Percentiles rank a stretch among this genome's conserved stretches.
Conservation (phyloP, 371 early-diverging fungal genomes). For the Mucor piriformis region DNA sequence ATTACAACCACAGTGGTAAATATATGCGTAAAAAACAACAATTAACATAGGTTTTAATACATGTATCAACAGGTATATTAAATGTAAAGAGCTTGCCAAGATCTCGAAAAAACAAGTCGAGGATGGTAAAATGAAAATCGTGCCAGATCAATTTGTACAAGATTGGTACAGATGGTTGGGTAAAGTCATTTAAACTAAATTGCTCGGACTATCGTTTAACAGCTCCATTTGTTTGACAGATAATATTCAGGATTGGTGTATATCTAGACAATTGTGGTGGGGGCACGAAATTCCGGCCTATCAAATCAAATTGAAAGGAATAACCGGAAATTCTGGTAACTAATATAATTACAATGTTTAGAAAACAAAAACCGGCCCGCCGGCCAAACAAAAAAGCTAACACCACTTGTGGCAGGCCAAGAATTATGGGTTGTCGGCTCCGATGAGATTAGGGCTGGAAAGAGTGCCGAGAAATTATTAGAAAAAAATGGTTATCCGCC, state of each 20-base stretch:
- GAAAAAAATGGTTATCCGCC: slow-evolving; percentile 30
- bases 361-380: slow-evolving; percentile 3
- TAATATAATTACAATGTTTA: background rate
- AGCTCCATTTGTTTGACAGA: slow-evolving; percentile 40
- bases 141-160: slow-evolving; percentile 80
- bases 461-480: slow-evolving; percentile 46
- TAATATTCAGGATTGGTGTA: slow-evolving; percentile 98
- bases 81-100: slow-evolving; percentile 81
- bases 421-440: slow-evolving; percentile 77
- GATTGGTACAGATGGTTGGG: slow-evolving; percentile 97
- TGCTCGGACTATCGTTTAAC: background rate
- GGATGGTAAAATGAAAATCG: slow-evolving; percentile 71
- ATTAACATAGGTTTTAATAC: background rate
- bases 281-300: slow-evolving; percentile 99
- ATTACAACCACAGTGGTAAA: slow-evolving; percentile 98
- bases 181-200: slow-evolving; percentile 29
- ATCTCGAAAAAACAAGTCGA: slow-evolving; percentile 74
- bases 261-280: slow-evolving; percentile 99
- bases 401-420: background rate
- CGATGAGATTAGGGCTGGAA: slow-evolving; percentile 61
- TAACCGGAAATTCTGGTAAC: slow-evolving; percentile 14
- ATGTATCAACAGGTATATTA: slow-evolving; percentile 74
- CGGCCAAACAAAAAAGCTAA: slow-evolving; percentile 1
- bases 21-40: too few relatives aligned
- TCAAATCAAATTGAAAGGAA: slow-evolving; percentile 57